phyloP scores from a whole-genome alignment of 768 basidiomycete genomes.

The Leccinum boreale region DNA sequence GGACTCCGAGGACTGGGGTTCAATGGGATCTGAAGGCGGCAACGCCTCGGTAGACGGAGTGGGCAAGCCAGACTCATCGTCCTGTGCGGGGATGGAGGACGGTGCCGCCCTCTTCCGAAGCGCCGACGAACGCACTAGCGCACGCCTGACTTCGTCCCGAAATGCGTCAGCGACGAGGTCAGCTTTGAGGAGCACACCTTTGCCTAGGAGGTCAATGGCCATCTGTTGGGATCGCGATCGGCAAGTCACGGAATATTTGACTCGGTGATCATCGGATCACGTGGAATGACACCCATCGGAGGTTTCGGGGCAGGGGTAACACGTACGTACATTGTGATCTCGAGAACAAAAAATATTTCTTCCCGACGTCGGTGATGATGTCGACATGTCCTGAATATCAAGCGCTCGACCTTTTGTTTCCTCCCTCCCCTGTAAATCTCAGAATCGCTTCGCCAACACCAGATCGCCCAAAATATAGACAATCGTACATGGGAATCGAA shows the following conservation, averaged over 20 bases:
- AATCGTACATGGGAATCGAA: background rate
- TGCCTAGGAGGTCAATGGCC: slow-evolving; percentile 39
- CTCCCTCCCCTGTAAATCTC: background rate
- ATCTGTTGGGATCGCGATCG: slow-evolving; percentile 9
- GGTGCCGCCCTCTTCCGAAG: background rate
- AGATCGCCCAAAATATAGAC: background rate
- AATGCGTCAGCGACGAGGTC: slow-evolving; percentile 72
- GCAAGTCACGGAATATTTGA: background rate
- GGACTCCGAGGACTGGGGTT: background rate
- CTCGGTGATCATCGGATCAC: slow-evolving; percentile 7
- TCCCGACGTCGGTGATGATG: background rate
- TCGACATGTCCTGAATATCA: background rate
- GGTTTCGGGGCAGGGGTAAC: background rate
- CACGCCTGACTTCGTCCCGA: slow-evolving; percentile 54
- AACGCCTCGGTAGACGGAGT: background rate
- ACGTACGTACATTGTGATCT: background rate
- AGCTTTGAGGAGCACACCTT: slow-evolving; percentile 77
- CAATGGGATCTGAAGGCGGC: background rate
- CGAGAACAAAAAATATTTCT: background rate
- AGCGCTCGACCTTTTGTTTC: background rate
- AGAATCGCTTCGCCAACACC: background rate
- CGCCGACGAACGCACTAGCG: background rate
- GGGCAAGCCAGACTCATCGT: background rate
- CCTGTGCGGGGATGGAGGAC: background rate
- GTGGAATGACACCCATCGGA: slow-evolving; percentile 4